Evolutionary conservation across 306 rosid species (phyloP).

Genomic region (Hippophae rhamnoides): DNA sequence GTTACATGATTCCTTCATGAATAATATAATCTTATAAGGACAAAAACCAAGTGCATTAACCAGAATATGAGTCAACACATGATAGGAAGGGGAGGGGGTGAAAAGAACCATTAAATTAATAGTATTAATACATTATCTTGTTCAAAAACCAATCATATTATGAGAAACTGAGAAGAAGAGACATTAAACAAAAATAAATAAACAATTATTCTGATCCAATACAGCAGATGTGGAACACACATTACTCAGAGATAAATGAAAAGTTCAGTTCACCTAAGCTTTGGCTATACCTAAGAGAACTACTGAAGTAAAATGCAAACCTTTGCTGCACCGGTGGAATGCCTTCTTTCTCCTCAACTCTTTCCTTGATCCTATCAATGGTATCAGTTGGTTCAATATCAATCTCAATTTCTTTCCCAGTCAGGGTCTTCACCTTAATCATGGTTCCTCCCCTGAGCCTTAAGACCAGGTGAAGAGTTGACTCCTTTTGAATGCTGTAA

Average conservation of each 20-base stretch:
- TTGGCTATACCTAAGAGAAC: not conserved
- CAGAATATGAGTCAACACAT: not conserved
- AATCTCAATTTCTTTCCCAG: slow-evolving; percentile 97
- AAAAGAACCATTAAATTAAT: not conserved
- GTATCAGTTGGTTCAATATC: slow-evolving; percentile 94
- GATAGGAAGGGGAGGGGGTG: not conserved
- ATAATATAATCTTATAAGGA: not conserved
- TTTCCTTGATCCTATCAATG: slow-evolving; percentile 85
- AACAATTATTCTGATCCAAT: not conserved
- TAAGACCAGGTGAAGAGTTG: slow-evolving; percentile 87
- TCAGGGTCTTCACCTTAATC: slow-evolving; percentile 96
- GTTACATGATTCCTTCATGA: too few relatives aligned
- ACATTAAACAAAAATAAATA: not conserved
- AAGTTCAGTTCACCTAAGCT: not conserved
- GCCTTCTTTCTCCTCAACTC: slow-evolving; percentile 97
- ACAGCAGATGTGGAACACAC: too few relatives aligned
- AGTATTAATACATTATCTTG: not conserved
- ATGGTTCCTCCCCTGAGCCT: slow-evolving; percentile 98
- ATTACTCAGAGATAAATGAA: not conserved
- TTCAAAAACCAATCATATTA: not conserved
- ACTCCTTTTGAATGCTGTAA: slow-evolving; percentile 93
- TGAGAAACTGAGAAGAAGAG: not conserved
- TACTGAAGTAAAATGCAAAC: slow-evolving; percentile 21
- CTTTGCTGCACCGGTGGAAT: slow-evolving; percentile 99
- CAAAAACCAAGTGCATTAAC: not conserved